Conservation (phyloP, 305 asterid genomes). For the Ruellia speciosa region DNA sequence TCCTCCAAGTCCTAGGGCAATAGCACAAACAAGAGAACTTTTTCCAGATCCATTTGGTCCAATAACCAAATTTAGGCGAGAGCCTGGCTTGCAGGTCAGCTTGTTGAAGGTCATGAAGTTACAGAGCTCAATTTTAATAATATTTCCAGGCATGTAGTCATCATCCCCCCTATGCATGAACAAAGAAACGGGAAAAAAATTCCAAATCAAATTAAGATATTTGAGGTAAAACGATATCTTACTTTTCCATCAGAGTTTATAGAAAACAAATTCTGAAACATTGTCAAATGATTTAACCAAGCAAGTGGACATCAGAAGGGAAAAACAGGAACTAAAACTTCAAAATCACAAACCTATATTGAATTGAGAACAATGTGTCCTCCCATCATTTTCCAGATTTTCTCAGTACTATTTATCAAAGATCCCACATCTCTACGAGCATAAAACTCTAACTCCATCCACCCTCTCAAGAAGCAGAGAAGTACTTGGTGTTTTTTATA, state of each 20-base stretch:
- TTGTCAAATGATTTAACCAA: no score
- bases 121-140: slow-evolving; percentile 61
- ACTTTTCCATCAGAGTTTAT: neutral
- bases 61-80: slow-evolving; percentile 87
- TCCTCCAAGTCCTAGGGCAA: slow-evolving; percentile 92
- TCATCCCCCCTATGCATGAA: slow-evolving; percentile 69
- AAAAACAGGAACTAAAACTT: neutral
- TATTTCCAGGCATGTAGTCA: slow-evolving; percentile 79
- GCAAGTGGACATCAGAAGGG: no score
- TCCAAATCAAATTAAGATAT: neutral
- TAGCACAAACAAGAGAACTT: slow-evolving; percentile 96
- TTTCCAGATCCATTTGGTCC: slow-evolving; percentile 99
- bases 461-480: neutral
- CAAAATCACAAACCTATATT: neutral
- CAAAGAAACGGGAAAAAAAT: slow-evolving; percentile 4
- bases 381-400: neutral
- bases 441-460: neutral
- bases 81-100: slow-evolving; percentile 62
- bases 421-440: neutral
- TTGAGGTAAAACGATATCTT: neutral
- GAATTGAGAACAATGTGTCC: neutral
- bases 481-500: neutral
- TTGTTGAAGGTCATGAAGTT: slow-evolving; percentile 87
- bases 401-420: neutral
- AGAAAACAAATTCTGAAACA: slow-evolving; percentile 2